Evolutionary conservation across 805 yeast genomes (phyloP).

Genomic region (Kuraishia molischiana): DNA sequence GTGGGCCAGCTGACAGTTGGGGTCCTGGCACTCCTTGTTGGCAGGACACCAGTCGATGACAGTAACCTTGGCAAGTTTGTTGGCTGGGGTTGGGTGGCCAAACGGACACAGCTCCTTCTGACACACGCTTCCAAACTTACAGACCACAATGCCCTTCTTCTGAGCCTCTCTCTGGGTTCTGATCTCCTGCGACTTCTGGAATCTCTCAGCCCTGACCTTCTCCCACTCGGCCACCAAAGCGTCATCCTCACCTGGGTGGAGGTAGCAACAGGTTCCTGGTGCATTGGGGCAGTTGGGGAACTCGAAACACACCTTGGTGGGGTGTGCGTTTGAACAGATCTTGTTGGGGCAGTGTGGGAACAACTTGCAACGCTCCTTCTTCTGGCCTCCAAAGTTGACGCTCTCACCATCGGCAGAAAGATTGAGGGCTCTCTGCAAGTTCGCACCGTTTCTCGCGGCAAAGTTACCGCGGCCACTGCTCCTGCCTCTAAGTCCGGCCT

Average conservation of each 20-base stretch:
- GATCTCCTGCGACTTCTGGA: slow-evolving; percentile 7
- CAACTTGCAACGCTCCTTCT: slow-evolving; percentile 54
- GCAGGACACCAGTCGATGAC: slow-evolving; percentile 69
- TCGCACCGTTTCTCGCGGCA: slow-evolving; percentile 29
- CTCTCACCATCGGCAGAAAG: slow-evolving; percentile 15
- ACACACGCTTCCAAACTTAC: slow-evolving; percentile 73
- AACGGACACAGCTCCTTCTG: slow-evolving; percentile 74
- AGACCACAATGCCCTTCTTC: slow-evolving; percentile 41
- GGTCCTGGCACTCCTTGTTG: slow-evolving; percentile 54
- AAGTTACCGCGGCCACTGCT: slow-evolving; percentile 11
- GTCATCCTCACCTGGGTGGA: slow-evolving; percentile 83
- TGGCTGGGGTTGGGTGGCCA: slow-evolving; percentile 89
- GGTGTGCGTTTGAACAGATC: slow-evolving; percentile 72
- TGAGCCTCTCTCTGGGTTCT: slow-evolving; percentile 23
- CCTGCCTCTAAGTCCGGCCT: slow-evolving; percentile 5
- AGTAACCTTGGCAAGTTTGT: slow-evolving; percentile 59
- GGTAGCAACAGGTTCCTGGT: slow-evolving; percentile 72
- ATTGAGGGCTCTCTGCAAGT: slow-evolving; percentile 30
- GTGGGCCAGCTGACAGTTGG: slow-evolving; percentile 65
- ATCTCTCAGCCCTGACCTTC: slow-evolving; percentile 39
- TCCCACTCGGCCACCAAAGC: slow-evolving; percentile 61
- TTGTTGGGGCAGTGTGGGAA: slow-evolving; percentile 62
- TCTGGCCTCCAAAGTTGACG: slow-evolving; percentile 19
- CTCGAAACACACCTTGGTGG: slow-evolving; percentile 63
- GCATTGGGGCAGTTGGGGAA: slow-evolving; percentile 73